These are phyloP conservation scores for Chrysopogon serrulatus DNA, from an alignment of 176 grass and related monocot genomes.

Conservation along the genomic window DNA sequence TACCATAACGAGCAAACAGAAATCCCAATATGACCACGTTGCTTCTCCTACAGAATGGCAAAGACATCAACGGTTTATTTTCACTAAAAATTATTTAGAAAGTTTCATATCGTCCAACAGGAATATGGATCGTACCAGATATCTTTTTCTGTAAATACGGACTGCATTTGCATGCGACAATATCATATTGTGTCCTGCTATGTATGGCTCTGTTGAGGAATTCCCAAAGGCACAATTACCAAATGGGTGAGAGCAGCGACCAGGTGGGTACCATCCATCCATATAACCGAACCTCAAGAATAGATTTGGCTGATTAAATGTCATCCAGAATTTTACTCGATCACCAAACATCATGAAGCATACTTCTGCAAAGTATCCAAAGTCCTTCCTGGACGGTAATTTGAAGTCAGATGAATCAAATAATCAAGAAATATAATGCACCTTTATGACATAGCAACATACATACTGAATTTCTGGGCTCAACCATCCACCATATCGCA, in stretches of 20 bases:
- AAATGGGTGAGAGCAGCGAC: slow-evolving; percentile 48
- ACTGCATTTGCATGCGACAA: slow-evolving; percentile 57
- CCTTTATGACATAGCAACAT: no score
- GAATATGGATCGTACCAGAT: not conserved
- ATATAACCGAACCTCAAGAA: slow-evolving; percentile 13
- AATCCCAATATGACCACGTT: slow-evolving; percentile 54
- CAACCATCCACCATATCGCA: slow-evolving; percentile 63
- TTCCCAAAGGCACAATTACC: slow-evolving; percentile 53
- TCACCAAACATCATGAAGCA: slow-evolving; percentile 72
- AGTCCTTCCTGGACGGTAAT: slow-evolving; percentile 64
- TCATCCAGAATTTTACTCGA: slow-evolving; percentile 54
- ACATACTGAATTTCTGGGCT: slow-evolving; percentile 56
- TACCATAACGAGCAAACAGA: not conserved
- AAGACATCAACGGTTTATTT: slow-evolving; percentile 16
- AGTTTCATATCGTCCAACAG: no score
- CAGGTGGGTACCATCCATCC: slow-evolving; percentile 31
- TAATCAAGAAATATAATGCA: no score
- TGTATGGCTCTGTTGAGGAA: slow-evolving; percentile 65
- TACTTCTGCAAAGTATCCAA: slow-evolving; percentile 40
- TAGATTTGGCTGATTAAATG: slow-evolving; percentile 55
- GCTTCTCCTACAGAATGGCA: slow-evolving; percentile 14
- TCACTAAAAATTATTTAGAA: no score
- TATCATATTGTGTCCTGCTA: slow-evolving; percentile 62
- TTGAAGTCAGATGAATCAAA: not conserved
- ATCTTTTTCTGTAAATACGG: slow-evolving; percentile 47